Evolutionary conservation across 495 filamentous ascomycete species (phyloP).

Genomic region (Neurospora pannonica): DNA sequence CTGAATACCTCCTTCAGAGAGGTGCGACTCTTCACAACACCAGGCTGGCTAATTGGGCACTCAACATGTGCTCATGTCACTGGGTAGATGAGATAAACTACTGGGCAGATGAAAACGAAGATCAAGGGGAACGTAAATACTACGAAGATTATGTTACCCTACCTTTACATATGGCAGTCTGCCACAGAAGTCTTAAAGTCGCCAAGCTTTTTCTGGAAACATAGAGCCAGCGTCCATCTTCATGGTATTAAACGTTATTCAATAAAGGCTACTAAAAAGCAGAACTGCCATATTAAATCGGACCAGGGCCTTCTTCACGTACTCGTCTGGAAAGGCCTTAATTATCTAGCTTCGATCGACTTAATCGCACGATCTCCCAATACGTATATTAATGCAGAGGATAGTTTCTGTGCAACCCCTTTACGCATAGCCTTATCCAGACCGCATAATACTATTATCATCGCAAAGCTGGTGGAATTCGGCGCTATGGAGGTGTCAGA

Average conservation of each 20-base stretch:
- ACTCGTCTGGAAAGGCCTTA: not conserved
- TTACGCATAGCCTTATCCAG: not conserved
- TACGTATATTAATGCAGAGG: not conserved
- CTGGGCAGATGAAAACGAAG: not conserved
- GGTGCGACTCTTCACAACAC: not conserved
- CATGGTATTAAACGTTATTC: not conserved
- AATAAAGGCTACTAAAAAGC: not conserved
- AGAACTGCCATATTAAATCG: not conserved
- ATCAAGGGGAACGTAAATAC: not conserved
- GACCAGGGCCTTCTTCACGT: not conserved
- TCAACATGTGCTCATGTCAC: not conserved
- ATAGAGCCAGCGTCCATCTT: not conserved
- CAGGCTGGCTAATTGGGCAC: not conserved
- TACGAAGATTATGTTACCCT: not conserved
- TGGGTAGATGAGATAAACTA: not conserved
- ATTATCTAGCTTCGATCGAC: not conserved
- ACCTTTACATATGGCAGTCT: not conserved
- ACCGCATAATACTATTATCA: not conserved
- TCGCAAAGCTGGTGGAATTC: not conserved
- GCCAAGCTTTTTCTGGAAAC: not conserved
- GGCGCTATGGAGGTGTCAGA: not conserved
- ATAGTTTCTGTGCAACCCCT: not conserved
- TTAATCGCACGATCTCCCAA: not conserved
- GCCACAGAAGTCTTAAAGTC: not conserved
- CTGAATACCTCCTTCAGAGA: not conserved